Evolutionary conservation across 2,329 filamentous ascomycete species (phyloP), one percentile per base, ranked within the genome.

Genomic region (Metarhizium album): DNA sequence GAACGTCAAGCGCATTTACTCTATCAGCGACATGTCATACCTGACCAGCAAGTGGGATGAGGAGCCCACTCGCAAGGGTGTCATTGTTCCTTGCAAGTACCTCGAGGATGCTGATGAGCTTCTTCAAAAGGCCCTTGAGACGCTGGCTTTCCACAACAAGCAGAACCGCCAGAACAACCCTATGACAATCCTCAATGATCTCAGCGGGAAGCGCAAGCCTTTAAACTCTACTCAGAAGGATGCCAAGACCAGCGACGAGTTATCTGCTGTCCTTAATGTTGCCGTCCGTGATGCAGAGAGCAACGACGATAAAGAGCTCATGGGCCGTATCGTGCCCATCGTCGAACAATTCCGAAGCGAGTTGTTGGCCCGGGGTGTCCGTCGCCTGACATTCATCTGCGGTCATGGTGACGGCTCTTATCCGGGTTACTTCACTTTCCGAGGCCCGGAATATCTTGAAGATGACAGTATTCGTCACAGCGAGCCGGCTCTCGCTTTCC

Each of bases 351-450:
- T 84, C 78, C 91, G 87, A 75, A 80, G 87, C 2, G 93, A 98
- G 61, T 78, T 98, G 23, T 72, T 90, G 24, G 74, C 83, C 49
- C 88, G 86, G 59, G 82, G 84, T 47, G 84, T 98, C 46, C 90
- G 93, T 57, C 87, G 93, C 59, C 73, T 98, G 51, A 96, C 90
- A 47, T 96, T 98, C 74, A 93, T 97, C 67, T 96, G 90, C 64
- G 93, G 93, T 51, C 89, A 88, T 74, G 89, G 84, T 64, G 89
- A 98, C 64, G 93, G 90, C 50, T 89, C 88, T 14, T 95, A 97
- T 68, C 93, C 91, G 22, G 90, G 88, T 46, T 97, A 98, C 79
- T 97, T 87, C 78, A 98, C 93, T 42, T 98, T 97, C 88, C 86
- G 93, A 66, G 91, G 91, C 5, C 91, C 93, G 27, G 72, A 75